Conservation (phyloP, 768 basidiomycete genomes). For the Coprinopsis sp. region DNA sequence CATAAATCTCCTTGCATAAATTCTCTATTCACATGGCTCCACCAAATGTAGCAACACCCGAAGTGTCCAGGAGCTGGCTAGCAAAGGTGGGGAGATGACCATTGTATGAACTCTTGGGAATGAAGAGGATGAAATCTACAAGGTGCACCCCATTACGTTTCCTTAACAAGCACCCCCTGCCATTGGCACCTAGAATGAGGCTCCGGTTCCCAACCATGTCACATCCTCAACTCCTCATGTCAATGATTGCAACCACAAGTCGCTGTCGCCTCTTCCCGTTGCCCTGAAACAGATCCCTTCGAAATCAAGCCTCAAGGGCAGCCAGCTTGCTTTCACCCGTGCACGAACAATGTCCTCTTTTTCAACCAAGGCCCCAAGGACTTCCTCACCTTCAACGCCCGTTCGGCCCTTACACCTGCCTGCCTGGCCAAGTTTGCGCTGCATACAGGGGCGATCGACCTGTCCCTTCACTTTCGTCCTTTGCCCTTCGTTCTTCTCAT, state of each 20-base stretch:
- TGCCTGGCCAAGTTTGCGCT: conserved; percentile 21
- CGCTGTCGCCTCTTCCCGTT: conserved; percentile 30
- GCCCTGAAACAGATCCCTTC: conserved; percentile 17
- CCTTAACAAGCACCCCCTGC: no score
- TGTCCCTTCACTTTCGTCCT: conserved; percentile 21
- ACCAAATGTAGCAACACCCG: no score
- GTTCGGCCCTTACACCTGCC: conserved; percentile 30
- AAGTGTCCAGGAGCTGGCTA: no score
- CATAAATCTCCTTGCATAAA: no score
- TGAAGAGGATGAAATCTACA: no score
- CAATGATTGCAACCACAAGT: conserved; percentile 34
- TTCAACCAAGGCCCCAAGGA: conserved; percentile 10
- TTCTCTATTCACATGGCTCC: no score
- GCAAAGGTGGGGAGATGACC: no score
- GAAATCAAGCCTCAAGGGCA: conserved; percentile 2
- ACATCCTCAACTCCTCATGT: conserved; percentile 8
- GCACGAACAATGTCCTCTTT: conserved; percentile 19
- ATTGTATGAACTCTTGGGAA: no score
- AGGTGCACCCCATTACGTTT: no score
- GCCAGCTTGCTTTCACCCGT: conserved; percentile 19
- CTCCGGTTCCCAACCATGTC: conserved; percentile 8
- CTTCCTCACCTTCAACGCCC: conserved; percentile 16
- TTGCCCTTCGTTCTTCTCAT: conserved; percentile 6
- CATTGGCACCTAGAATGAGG: conserved; percentile 29
- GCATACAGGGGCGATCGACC: conserved; percentile 26